Conservation (phyloP, 371 early-diverging fungal genomes). For the Mucor lusitanicus region DNA sequence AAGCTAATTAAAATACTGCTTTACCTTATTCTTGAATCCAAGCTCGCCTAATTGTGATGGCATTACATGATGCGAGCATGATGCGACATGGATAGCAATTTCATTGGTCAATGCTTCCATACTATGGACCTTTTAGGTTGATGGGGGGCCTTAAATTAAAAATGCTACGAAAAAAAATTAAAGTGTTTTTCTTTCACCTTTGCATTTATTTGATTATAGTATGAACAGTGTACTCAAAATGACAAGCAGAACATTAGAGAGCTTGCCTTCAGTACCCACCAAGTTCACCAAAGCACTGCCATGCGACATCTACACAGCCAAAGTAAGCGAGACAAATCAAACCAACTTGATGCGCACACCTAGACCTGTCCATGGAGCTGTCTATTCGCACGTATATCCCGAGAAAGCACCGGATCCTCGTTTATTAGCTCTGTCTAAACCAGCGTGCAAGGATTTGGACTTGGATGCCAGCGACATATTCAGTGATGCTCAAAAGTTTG, state of each 20-base stretch:
- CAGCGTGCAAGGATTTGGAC: conserved; percentile 41
- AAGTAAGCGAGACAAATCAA: conserved; percentile 9
- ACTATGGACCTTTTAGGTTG: neutral
- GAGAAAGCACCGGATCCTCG: conserved; percentile 50
- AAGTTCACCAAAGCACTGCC: conserved; percentile 37
- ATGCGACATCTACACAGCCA: conserved; percentile 33
- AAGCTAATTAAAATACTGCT: no score
- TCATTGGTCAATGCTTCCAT: neutral
- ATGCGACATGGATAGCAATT: neutral
- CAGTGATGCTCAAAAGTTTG: conserved; percentile 21
- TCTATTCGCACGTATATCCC: conserved; percentile 62
- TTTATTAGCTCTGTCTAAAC: conserved; percentile 44
- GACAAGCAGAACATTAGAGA: conserved; percentile 7
- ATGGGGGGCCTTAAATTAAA: neutral
- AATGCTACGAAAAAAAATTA: neutral
- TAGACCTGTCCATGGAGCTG: conserved; percentile 63
- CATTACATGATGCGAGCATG: no score
- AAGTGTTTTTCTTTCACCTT: neutral
- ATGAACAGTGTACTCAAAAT: conserved; percentile 10
- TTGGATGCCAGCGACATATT: conserved; percentile 37
- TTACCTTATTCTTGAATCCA: neutral
- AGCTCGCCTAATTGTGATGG: neutral
- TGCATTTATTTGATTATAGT: neutral
- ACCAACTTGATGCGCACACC: conserved; percentile 36
- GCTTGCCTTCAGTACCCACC: conserved; percentile 34